Percentiles rank a stretch among this genome's conserved stretches.
These are phyloP conservation scores for Cercospora nicotianae DNA, from an alignment of 2,329 filamentous ascomycete genomes.

Conservation along the genomic window DNA sequence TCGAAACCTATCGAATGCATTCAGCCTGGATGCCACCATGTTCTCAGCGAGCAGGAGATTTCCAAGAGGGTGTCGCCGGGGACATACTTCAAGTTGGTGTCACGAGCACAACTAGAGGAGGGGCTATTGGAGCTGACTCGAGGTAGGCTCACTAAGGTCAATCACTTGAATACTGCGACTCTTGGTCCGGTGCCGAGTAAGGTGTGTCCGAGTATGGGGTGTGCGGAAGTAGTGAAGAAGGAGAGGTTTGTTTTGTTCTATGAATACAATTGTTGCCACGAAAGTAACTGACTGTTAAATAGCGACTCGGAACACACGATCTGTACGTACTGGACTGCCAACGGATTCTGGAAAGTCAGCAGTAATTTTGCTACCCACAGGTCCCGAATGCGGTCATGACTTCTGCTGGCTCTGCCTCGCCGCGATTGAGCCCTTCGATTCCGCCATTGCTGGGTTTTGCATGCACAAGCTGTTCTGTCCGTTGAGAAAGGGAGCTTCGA, in stretches of 20 bases:
- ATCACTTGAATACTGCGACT: not conserved
- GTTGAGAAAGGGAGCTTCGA: not conserved
- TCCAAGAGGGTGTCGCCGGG: not conserved
- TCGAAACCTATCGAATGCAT: not conserved
- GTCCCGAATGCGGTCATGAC: not conserved
- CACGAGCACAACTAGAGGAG: not conserved
- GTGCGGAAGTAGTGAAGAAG: not conserved
- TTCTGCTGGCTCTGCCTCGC: not conserved
- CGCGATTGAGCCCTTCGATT: not conserved
- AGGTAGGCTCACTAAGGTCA: not conserved
- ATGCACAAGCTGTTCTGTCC: not conserved
- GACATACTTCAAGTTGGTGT: not conserved
- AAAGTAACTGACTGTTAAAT: not conserved
- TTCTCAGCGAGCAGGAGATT: not conserved
- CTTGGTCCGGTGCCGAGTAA: not conserved
- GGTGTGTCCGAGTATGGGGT: not conserved
- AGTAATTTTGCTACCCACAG: too few relatives aligned
- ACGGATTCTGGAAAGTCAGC: not conserved
- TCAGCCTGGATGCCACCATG: not conserved
- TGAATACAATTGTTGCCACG: too few relatives aligned
- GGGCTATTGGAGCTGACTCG: not conserved
- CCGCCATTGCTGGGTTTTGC: not conserved
- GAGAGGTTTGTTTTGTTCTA: not conserved
- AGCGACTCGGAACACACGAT: not conserved
- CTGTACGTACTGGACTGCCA: not conserved